phyloP scores from a whole-genome alignment of 2,329 filamentous ascomycete species.

The Xylaria sp. region DNA sequence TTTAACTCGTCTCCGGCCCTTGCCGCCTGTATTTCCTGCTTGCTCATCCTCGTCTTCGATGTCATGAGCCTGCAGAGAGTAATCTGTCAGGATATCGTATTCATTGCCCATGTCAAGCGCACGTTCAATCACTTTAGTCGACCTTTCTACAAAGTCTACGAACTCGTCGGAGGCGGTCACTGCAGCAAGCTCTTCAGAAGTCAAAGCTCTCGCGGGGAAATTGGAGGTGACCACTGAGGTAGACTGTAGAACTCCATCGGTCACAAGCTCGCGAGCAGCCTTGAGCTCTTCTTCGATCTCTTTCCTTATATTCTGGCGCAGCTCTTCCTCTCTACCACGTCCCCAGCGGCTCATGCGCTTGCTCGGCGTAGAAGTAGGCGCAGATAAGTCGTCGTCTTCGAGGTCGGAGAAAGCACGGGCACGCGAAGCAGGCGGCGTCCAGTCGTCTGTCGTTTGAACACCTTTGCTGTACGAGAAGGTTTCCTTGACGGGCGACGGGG shows the following conservation, averaged over 20 bases:
- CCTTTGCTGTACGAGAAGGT: constrained; percentile 97
- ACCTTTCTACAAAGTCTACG: constrained; percentile 92
- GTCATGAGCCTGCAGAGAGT: constrained; percentile 81
- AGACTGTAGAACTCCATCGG: constrained; percentile 60
- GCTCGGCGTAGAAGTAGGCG: constrained; percentile 67
- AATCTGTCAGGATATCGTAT: constrained; percentile 96
- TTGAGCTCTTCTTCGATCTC: constrained; percentile 95
- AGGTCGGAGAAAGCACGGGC: constrained; percentile 66
- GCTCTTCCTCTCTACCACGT: constrained; percentile 86
- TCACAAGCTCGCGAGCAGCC: constrained; percentile 71
- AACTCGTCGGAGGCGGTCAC: constrained; percentile 95
- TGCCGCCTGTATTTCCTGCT: constrained; percentile 73
- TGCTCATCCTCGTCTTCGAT: constrained; percentile 86
- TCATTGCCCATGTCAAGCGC: constrained; percentile 83
- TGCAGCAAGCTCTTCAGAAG: constrained; percentile 85
- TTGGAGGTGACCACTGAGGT: constrained; percentile 59
- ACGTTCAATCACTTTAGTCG: constrained; percentile 95
- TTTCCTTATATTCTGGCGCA: constrained; percentile 82
- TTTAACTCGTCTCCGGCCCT: constrained; percentile 79
- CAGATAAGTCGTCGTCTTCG: constrained; percentile 69
- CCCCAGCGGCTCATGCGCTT: constrained; percentile 83
- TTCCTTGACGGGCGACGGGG: constrained; percentile 80
- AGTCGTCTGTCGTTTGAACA: constrained; percentile 87
- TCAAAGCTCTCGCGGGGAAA: constrained; percentile 83
- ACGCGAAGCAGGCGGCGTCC: constrained; percentile 66